These are phyloP conservation scores for Oryza nivara DNA, from an alignment of 176 grass and related monocot species.

Conservation along the genomic window DNA sequence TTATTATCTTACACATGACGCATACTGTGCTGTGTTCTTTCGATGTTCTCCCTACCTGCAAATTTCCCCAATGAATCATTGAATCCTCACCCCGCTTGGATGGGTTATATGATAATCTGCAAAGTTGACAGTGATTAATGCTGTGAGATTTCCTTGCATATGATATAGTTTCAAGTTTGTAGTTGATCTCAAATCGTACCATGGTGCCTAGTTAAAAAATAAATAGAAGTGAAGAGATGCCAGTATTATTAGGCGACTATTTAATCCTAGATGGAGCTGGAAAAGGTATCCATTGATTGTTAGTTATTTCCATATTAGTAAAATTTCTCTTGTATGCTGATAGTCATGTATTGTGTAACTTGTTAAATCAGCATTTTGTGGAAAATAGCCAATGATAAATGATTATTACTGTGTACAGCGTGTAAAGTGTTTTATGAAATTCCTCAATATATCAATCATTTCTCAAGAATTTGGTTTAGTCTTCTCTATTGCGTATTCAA, in stretches of 20 bases:
- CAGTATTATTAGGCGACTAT: neutral
- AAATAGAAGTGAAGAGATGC: neutral
- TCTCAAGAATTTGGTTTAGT: neutral
- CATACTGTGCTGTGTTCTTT: neutral
- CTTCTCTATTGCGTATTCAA: neutral
- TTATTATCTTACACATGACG: neutral
- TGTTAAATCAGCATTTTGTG: neutral
- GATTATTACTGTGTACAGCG: neutral
- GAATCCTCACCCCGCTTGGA: neutral
- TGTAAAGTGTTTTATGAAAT: neutral
- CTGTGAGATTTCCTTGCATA: neutral
- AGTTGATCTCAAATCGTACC: neutral
- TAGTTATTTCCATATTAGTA: neutral
- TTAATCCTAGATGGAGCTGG: neutral
- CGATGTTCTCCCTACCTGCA: neutral
- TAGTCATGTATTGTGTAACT: neutral
- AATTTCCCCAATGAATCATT: neutral
- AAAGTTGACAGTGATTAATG: neutral
- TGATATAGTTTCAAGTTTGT: neutral
- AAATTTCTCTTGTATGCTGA: neutral
- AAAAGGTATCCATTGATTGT: neutral
- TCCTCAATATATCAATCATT: neutral
- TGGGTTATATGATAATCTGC: neutral
- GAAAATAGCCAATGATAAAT: neutral
- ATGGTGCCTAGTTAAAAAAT: too few species aligned